Conservation (phyloP, 495 filamentous ascomycete species). For the Tetracladium setigerum region DNA sequence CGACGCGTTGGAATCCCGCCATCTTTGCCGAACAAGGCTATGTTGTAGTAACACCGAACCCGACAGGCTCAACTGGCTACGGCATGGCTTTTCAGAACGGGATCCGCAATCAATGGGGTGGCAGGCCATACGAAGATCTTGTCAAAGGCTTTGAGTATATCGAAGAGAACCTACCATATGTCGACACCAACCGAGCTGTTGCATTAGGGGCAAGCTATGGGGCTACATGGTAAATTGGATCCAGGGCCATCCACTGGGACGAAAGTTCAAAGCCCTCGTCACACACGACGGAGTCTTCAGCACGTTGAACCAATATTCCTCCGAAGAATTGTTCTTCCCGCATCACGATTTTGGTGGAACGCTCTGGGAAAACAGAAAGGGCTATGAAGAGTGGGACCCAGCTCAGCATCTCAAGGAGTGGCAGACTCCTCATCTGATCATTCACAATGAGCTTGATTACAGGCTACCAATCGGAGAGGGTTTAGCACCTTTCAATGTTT, state of each 20-base stretch:
- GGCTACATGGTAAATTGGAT: conserved; percentile 85
- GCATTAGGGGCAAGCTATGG: conserved; percentile 80
- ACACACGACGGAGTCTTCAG: conserved; percentile 89
- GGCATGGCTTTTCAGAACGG: conserved; percentile 73
- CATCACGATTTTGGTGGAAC: conserved; percentile 75
- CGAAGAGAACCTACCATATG: conserved; percentile 59
- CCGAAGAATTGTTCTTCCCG: conserved; percentile 86
- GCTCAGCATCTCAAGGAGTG: conserved; percentile 56
- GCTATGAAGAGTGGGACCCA: conserved; percentile 81
- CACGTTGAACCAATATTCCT: conserved; percentile 63
- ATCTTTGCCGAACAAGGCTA: conserved; percentile 91
- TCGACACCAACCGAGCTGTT: conserved; percentile 71
- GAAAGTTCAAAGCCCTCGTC: conserved; percentile 83
- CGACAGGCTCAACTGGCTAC: conserved; percentile 80
- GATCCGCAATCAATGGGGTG: conserved; percentile 74
- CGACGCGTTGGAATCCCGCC: conserved; percentile 84
- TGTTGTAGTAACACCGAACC: conserved; percentile 80
- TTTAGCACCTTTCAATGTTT: conserved; percentile 77
- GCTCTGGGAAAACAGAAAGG: conserved; percentile 63
- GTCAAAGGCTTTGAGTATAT: conserved; percentile 74
- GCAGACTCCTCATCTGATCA: conserved; percentile 69
- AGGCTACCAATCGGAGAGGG: conserved; percentile 78
- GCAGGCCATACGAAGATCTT: conserved; percentile 71
- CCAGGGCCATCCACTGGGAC: conserved; percentile 58
- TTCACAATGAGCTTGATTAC: conserved; percentile 91